These are phyloP conservation scores for Thermochaetoides thermophila DNA, from an alignment of 495 filamentous ascomycete genomes.

Conservation along the genomic window DNA sequence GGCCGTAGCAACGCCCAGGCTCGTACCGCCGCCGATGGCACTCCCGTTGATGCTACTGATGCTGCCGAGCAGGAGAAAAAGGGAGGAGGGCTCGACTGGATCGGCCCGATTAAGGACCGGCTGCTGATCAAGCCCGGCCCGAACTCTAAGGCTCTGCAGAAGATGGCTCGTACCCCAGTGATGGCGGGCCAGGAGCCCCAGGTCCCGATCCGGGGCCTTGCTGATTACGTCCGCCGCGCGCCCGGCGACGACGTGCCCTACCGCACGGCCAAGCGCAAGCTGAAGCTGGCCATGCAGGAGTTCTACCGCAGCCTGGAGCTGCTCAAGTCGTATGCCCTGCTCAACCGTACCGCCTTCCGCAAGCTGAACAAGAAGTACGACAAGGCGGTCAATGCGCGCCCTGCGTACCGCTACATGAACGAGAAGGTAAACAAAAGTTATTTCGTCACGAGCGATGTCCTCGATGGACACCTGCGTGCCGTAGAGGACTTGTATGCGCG, in stretches of 20 bases:
- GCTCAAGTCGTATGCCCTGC: constrained; percentile 72
- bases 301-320: constrained; percentile 86
- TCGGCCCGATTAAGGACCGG: constrained; percentile 28
- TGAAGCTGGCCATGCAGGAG: constrained; percentile 81
- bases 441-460: constrained; percentile 73
- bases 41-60: background rate
- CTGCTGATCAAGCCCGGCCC: constrained; percentile 31
- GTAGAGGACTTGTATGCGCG: constrained; percentile 85
- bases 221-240: constrained; percentile 52
- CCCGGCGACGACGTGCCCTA: constrained; percentile 53
- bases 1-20: no score
- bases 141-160: constrained; percentile 31
- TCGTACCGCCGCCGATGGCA: no score
- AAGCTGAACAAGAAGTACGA: constrained; percentile 99
- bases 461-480: constrained; percentile 59
- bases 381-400: constrained; percentile 66
- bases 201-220: no score
- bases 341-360: constrained; percentile 84
- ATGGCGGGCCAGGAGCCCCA: constrained; percentile 23
- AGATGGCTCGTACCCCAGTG: constrained; percentile 26
- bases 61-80: constrained; percentile 8
- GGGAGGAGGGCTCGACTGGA: constrained; percentile 20
- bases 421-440: constrained; percentile 82
- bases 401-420: constrained; percentile 69
- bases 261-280: constrained; percentile 70